Percentiles rank a stretch among this genome's conserved stretches.
These are phyloP conservation scores for Byssothecium circinans DNA, from an alignment of 2,329 filamentous ascomycete species.

Conservation along the genomic window DNA sequence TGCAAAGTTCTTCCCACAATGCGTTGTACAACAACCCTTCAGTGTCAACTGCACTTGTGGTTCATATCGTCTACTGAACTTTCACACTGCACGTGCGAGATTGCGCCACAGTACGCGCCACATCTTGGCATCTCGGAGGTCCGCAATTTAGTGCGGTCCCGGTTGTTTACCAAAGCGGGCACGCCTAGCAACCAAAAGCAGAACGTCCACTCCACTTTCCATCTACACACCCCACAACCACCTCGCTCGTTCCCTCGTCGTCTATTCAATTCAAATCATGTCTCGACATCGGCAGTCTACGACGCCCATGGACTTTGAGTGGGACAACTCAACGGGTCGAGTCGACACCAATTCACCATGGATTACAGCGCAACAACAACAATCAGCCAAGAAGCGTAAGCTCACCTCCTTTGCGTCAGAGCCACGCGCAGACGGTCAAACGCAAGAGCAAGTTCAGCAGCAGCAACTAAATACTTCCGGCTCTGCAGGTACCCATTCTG, in stretches of 20 bases:
- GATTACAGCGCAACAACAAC: conserved; percentile 34
- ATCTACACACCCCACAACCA: not conserved
- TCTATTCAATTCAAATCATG: conserved; percentile 17
- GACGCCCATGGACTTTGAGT: conserved; percentile 59
- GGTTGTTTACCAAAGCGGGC: conserved; percentile 2
- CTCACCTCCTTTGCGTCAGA: conserved; percentile 10
- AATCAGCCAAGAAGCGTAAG: conserved; percentile 45
- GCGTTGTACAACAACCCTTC: too few species aligned
- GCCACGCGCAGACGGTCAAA: not conserved
- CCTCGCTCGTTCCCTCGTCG: too few species aligned
- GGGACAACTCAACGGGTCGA: conserved; percentile 50
- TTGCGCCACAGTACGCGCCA: not conserved
- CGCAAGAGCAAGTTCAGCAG: too few species aligned
- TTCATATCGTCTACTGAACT: too few species aligned
- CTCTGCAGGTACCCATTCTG: conserved; percentile 37
- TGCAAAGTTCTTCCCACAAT: too few species aligned
- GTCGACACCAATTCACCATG: conserved; percentile 54
- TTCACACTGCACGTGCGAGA: not conserved
- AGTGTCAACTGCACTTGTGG: too few species aligned
- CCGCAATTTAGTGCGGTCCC: not conserved
- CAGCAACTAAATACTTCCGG: conserved; percentile 19
- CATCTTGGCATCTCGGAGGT: conserved; percentile 3
- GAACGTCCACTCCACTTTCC: not conserved
- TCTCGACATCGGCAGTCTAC: conserved; percentile 44
- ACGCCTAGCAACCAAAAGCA: conserved; percentile 2